These are phyloP conservation scores for Mentha longifolia DNA, from an alignment of 257 asterid genomes.

Conservation along the genomic window DNA sequence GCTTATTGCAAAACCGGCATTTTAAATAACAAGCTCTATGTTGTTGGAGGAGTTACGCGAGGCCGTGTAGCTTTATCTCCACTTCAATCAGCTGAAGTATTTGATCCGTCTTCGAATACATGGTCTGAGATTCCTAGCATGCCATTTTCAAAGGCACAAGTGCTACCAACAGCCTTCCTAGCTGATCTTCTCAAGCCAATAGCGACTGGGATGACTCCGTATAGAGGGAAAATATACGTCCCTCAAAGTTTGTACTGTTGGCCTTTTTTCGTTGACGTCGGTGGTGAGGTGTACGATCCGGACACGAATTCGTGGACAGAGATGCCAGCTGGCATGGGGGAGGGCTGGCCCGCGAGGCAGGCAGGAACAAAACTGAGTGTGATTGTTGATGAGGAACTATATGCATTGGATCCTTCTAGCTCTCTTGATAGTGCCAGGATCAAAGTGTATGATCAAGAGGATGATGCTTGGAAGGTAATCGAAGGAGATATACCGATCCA, in stretches of 20 bases:
- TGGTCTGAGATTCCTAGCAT: constrained; percentile 90
- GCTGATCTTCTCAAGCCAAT: constrained; percentile 92
- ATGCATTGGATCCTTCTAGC: constrained; percentile 83
- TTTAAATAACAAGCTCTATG: constrained; percentile 75
- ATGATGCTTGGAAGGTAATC: constrained; percentile 78
- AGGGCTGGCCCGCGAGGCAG: constrained; percentile 97
- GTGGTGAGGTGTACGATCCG: constrained; percentile 95
- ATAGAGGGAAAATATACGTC: constrained; percentile 79
- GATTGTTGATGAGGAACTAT: constrained; percentile 78
- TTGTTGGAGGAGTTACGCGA: constrained; percentile 88
- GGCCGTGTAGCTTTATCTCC: constrained; percentile 77
- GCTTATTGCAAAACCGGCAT: constrained; percentile 84
- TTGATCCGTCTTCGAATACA: constrained; percentile 66
- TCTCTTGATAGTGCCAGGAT: constrained; percentile 76
- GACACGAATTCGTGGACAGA: constrained; percentile 82
- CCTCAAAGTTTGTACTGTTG: constrained; percentile 92
- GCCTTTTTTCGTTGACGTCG: constrained; percentile 96
- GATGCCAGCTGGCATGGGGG: constrained; percentile 96
- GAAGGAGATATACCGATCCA: constrained; percentile 82
- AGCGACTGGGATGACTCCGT: constrained; percentile 90
- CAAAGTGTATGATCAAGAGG: constrained; percentile 80
- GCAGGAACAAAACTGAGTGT: constrained; percentile 88
- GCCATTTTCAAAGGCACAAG: constrained; percentile 91
- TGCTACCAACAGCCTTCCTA: constrained; percentile 82
- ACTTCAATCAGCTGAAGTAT: constrained; percentile 89